phyloP scores from a whole-genome alignment of 768 basidiomycete genomes.

The Suillus americanus region DNA sequence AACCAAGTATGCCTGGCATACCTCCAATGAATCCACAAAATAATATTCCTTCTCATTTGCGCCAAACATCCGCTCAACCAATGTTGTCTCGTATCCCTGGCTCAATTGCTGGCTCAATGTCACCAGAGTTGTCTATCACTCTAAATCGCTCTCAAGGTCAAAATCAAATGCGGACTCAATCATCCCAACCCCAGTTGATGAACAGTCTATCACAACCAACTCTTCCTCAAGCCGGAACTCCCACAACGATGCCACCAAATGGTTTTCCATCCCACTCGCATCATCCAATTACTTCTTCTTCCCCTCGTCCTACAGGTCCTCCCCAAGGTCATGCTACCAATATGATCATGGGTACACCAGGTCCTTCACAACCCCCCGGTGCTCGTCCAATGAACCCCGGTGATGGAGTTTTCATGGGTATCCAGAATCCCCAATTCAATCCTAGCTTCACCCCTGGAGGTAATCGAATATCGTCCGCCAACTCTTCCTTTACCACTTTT shows the following conservation, averaged over 20 bases:
- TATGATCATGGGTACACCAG: constrained; percentile 32
- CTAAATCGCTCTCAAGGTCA: constrained; percentile 40
- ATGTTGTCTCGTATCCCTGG: constrained; percentile 33
- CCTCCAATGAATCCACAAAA: constrained; percentile 45
- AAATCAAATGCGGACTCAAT: constrained; percentile 41
- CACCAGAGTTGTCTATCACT: constrained; percentile 44
- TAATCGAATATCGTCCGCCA: constrained; percentile 34
- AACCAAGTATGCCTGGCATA: constrained; percentile 36
- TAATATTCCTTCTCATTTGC: constrained; percentile 38
- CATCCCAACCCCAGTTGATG: constrained; percentile 51
- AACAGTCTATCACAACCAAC: constrained; percentile 38
- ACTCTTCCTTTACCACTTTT: constrained; percentile 42
- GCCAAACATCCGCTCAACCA: constrained; percentile 36
- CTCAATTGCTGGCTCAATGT: constrained; percentile 37
- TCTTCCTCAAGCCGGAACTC: constrained; percentile 29
- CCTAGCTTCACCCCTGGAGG: constrained; percentile 33
- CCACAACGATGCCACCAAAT: constrained; percentile 30
- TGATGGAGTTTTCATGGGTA: constrained; percentile 45
- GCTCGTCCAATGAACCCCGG: constrained; percentile 45
- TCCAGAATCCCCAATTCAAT: constrained; percentile 36
- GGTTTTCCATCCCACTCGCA: constrained; percentile 30
- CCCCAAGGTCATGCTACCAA: constrained; percentile 30
- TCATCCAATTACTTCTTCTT: constrained; percentile 28
- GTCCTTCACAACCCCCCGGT: constrained; percentile 29
- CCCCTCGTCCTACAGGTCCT: constrained; percentile 29